Conservation (phyloP, 139 green algal genomes). For the Dunaliella sp. region DNA sequence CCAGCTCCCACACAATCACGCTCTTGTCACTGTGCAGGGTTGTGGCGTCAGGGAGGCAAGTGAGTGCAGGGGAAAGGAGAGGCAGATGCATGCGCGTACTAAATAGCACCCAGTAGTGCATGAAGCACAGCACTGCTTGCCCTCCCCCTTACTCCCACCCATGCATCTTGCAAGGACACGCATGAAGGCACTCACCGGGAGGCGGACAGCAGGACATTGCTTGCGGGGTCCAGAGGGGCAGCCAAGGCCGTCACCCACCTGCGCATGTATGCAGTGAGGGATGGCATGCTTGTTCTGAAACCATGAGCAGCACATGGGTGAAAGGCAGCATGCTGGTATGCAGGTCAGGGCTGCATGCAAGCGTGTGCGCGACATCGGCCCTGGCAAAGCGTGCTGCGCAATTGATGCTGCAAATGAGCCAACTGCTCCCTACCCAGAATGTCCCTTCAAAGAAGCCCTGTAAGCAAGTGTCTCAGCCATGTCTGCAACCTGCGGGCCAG, state of each 20-base stretch:
- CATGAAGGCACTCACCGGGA: constrained; percentile 69
- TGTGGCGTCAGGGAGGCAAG: too few relatives aligned
- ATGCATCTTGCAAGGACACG: too few relatives aligned
- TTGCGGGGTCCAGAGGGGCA: constrained; percentile 90
- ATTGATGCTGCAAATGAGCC: neutral
- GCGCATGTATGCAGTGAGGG: neutral
- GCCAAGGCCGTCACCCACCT: constrained; percentile 90
- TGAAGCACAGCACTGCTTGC: too few relatives aligned
- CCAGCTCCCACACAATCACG: constrained; percentile 93
- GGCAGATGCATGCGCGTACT: too few relatives aligned
- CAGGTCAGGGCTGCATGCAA: neutral
- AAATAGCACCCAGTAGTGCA: too few relatives aligned
- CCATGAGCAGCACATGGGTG: neutral
- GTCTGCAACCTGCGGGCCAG: too few relatives aligned
- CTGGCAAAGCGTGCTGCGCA: neutral
- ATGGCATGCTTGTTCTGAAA: neutral
- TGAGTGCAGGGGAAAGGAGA: too few relatives aligned
- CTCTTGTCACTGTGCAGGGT: constrained; percentile 98
- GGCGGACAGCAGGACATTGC: constrained; percentile 87
- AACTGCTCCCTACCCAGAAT: constrained; percentile 76
- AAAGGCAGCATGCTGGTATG: neutral
- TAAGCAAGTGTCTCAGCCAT: constrained; percentile 74
- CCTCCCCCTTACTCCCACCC: too few relatives aligned
- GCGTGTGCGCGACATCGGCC: neutral
- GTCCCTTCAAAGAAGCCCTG: constrained; percentile 71